These are phyloP conservation scores for Lolium rigidum DNA, from an alignment of 176 grass and related monocot genomes.

Conservation along the genomic window DNA sequence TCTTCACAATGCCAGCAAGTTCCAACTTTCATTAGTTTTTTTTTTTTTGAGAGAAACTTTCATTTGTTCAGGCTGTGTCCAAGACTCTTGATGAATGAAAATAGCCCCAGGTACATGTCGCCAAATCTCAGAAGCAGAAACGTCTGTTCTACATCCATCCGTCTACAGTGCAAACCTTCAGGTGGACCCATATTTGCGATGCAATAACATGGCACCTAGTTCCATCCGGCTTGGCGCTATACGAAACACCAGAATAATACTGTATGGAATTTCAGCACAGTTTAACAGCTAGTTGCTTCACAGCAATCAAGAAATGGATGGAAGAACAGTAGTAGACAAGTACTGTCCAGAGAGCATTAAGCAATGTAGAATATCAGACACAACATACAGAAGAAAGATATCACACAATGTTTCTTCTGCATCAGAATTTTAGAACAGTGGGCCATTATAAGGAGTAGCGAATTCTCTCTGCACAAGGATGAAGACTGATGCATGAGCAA, in stretches of 20 bases:
- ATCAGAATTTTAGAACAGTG: not conserved
- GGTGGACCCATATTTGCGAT: conserved; percentile 37
- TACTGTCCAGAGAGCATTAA: conserved; percentile 37
- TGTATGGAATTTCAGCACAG: conserved; percentile 42
- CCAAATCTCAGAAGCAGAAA: conserved; percentile 30
- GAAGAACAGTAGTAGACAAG: conserved; percentile 29
- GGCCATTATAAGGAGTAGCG: conserved; percentile 8
- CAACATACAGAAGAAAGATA: conserved; percentile 33
- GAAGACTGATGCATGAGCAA: not conserved
- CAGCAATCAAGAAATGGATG: conserved; percentile 28
- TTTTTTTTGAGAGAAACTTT: too few species aligned
- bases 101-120: conserved; percentile 9
- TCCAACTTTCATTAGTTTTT: conserved; percentile 10
- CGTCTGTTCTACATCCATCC: conserved; percentile 38
- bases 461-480: conserved; percentile 23
- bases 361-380: conserved; percentile 37
- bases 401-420: conserved; percentile 24
- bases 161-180: conserved; percentile 34
- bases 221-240: conserved; percentile 47
- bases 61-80: conserved; percentile 11
- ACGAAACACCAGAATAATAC: conserved; percentile 45
- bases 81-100: conserved; percentile 24
- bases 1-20: conserved; percentile 30
- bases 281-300: conserved; percentile 45
- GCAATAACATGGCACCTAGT: conserved; percentile 34